A percentile compares a stretch with the other conserved stretches of the same genome.
phyloP scores from a whole-genome alignment of 225 moss, liverwort and hornwort species.

The Pseudoscleropodium purum region DNA sequence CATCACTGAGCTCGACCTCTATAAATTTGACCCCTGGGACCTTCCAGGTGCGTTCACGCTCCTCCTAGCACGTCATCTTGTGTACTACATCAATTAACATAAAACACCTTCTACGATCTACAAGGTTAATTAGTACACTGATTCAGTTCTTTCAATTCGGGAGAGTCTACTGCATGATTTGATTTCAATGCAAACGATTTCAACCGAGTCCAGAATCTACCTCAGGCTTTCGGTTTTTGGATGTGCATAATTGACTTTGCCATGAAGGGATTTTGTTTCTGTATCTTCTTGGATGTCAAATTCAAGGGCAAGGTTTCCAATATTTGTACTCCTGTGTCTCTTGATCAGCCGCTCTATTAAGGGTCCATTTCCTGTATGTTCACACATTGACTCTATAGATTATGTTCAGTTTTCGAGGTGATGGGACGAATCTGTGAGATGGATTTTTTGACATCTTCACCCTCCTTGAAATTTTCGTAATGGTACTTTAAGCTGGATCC shows the following conservation, averaged over 20 bases:
- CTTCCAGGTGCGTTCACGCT: slow-evolving; percentile 59
- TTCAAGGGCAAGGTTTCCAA: neutral
- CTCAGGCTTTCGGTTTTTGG: neutral
- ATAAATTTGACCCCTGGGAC: slow-evolving; percentile 98
- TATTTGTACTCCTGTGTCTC: neutral
- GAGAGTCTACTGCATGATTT: neutral
- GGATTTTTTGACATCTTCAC: neutral
- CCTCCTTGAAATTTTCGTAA: neutral
- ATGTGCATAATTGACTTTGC: neutral
- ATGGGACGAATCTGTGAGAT: neutral
- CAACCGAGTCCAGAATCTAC: neutral
- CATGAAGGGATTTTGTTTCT: neutral
- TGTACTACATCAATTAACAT: neutral
- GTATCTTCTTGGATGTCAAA: neutral
- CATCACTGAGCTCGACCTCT: slow-evolving; percentile 92
- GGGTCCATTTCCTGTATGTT: neutral
- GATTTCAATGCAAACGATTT: neutral
- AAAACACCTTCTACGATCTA: neutral
- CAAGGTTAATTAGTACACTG: neutral
- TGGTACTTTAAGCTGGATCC: neutral
- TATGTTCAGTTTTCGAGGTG: neutral
- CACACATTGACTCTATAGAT: neutral
- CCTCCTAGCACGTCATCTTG: neutral
- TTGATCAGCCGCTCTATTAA: neutral
- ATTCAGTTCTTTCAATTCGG: neutral